Evolutionary conservation across 2,329 filamentous ascomycete species (phyloP).

Genomic region (Allantophomopsis cytisporea): DNA sequence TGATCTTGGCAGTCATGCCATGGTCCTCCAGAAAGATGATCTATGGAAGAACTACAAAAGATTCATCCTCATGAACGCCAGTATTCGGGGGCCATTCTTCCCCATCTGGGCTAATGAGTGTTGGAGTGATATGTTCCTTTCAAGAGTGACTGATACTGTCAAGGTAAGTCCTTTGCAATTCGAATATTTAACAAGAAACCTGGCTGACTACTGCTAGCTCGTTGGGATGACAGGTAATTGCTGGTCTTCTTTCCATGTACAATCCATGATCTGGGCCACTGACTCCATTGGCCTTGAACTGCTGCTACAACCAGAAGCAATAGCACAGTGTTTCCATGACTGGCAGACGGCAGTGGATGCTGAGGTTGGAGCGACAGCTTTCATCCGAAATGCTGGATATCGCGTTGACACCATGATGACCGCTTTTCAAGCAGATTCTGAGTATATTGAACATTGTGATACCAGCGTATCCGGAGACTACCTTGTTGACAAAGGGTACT

Average conservation of each 20-base stretch:
- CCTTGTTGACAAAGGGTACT: constrained; percentile 10
- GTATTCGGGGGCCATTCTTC: constrained; percentile 15
- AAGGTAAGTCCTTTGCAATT: constrained; percentile 7
- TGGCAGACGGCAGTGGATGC: constrained; percentile 9
- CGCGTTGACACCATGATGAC: constrained; percentile 13
- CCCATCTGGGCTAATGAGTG: constrained; percentile 13
- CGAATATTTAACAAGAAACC: background rate
- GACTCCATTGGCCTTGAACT: constrained; percentile 10
- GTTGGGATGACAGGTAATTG: constrained; percentile 17
- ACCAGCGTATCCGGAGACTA: constrained; percentile 8
- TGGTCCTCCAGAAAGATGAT: constrained; percentile 10
- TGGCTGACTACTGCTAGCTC: constrained; percentile 8
- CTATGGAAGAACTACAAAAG: constrained; percentile 14
- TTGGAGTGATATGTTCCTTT: constrained; percentile 15
- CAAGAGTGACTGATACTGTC: constrained; percentile 10
- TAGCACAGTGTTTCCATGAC: constrained; percentile 12
- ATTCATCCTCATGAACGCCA: constrained; percentile 16
- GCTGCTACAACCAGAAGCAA: constrained; percentile 11
- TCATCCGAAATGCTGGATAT: constrained; percentile 12
- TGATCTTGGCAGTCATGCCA: constrained; percentile 14
- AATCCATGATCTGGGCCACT: constrained; percentile 18
- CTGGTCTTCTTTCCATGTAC: constrained; percentile 11
- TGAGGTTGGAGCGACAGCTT: constrained; percentile 9
- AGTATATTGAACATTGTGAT: constrained; percentile 4
- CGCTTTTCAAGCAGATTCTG: constrained; percentile 8